Percentiles rank a stretch among this genome's conserved stretches.
Conservation (phyloP, 805 yeast genomes). For the Scheffersomyces ergatensis region DNA sequence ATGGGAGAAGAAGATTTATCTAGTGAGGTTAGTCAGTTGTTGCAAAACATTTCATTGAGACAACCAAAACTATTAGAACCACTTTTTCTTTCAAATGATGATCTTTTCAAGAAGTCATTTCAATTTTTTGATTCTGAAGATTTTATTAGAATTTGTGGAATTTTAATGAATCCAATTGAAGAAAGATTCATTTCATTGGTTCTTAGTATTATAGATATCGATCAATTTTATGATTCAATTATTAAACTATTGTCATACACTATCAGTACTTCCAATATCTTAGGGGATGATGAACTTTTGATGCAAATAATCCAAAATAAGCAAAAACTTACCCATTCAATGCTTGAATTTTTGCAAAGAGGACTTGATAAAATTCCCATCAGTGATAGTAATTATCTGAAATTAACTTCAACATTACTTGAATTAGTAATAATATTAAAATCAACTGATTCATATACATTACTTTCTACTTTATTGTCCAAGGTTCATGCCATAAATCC, state of each 20-base stretch:
- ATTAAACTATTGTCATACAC: constrained; percentile 25
- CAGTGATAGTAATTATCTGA: constrained; percentile 26
- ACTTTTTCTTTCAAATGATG: constrained; percentile 23
- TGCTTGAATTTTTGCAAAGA: background rate
- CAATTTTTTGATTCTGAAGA: constrained; percentile 31
- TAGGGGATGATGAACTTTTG: constrained; percentile 27
- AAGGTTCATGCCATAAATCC: constrained; percentile 29
- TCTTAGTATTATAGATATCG: constrained; percentile 19
- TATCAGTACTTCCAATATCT: constrained; percentile 28
- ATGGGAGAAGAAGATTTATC: constrained; percentile 34
- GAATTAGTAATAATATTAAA: constrained; percentile 31
- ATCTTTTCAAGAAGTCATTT: constrained; percentile 19
- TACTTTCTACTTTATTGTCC: constrained; percentile 20
- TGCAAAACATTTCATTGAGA: constrained; percentile 24
- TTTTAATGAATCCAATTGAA: constrained; percentile 19
- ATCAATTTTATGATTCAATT: constrained; percentile 27
- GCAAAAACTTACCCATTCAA: background rate
- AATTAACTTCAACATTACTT: constrained; percentile 22
- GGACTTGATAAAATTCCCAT: constrained; percentile 26
- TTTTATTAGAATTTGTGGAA: constrained; percentile 29
- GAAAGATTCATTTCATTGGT: constrained; percentile 19
- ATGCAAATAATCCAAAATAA: constrained; percentile 37
- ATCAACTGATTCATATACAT: constrained; percentile 22
- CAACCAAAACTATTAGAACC: constrained; percentile 31
- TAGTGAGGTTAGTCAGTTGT: constrained; percentile 14